Base-by-base conservation (phyloP, 106 monocot genomes). In the Dendrobium officinale region DNA sequence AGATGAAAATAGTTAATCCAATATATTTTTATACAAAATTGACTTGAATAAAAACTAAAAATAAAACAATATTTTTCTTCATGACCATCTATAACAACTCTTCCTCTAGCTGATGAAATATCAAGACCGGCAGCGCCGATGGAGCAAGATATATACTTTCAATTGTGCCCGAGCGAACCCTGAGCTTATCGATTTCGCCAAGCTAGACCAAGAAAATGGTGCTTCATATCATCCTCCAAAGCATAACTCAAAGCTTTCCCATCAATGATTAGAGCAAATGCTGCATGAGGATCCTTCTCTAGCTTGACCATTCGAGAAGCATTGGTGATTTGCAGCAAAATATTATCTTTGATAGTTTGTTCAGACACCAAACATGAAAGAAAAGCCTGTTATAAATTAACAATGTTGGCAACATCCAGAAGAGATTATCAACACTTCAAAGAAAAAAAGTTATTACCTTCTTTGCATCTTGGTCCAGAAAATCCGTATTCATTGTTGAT, bases 201-300 rank as follows among this genome's bases (percentile, higher is more conserved):
- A 29, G 95, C 96, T 24, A 96, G 85, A 82, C 77, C 89, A 78
- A 97, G 84, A 79, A 97, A 97, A 10, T 85, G 82, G 55, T 83
- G 58, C 85, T 92, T 94, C 89, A 92, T 84, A 82, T 94, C 94
- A 73, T 94, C 96, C 77, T 97, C 92, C 19, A 97, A 80, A 20
- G 90, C 88, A 88, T 89, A 88, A 37, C 81, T 64, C 33, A 97
- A 75, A 56, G 92, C 86, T 85, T 94, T 97, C n/a, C 96, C 96
- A 85, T 97, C 96, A 79, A 97, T 90, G 33, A 94, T 89, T 59
- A 97, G 81, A 56, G 96, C 93, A 86, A 92, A 97, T 72, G 96
- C 96, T 43, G 94, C 94, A 90, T 97, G 90, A 37, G 96, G 96
- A 77, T 97, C 96, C 79, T 84, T 92, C 76, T 94, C 96, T 26